Evolutionary conservation across 805 yeast genomes (phyloP).

Genomic region (Brettanomyces nanus): DNA sequence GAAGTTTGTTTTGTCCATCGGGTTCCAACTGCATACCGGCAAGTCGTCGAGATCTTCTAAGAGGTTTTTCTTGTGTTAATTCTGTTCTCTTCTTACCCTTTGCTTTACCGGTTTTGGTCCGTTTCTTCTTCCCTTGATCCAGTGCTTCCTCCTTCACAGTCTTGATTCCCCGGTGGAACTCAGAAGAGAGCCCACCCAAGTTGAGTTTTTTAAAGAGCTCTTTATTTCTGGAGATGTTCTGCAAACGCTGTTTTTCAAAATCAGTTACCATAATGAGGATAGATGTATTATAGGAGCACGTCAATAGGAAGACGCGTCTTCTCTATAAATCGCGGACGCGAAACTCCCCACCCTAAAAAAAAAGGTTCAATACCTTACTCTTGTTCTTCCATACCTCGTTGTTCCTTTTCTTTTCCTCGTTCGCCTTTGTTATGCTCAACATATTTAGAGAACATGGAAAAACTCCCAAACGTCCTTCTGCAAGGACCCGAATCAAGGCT

Average conservation of each 20-base stretch:
- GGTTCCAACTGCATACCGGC: constrained; percentile 50
- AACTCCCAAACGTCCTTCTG: constrained; percentile 12
- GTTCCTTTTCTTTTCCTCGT: too few relatives aligned
- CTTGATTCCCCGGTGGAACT: constrained; percentile 40
- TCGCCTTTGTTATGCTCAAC: too few relatives aligned
- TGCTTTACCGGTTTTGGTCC: not conserved
- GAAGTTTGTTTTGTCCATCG: constrained; percentile 41
- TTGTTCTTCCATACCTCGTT: too few relatives aligned
- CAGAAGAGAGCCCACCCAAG: constrained; percentile 47
- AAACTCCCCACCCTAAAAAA: too few relatives aligned
- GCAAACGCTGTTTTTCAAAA: constrained; percentile 64
- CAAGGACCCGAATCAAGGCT: constrained; percentile 7
- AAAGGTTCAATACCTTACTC: too few relatives aligned
- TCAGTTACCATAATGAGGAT: constrained; percentile 37
- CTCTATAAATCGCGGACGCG: too few relatives aligned
- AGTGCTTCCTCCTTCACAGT: constrained; percentile 3
- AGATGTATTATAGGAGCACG: too few relatives aligned
- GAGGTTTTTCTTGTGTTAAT: constrained; percentile 34
- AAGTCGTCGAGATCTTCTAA: constrained; percentile 69
- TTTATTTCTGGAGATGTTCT: constrained; percentile 77
- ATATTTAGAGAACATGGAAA: constrained; percentile 1
- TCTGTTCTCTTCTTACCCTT: constrained; percentile 26
- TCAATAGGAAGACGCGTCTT: too few relatives aligned
- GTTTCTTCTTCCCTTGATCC: constrained; percentile 23
- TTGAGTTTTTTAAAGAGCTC: constrained; percentile 66